Percentiles rank a stretch among this genome's conserved stretches.
Conservation (phyloP, 805 yeast genomes). For the Blastobotrys terrestris region DNA sequence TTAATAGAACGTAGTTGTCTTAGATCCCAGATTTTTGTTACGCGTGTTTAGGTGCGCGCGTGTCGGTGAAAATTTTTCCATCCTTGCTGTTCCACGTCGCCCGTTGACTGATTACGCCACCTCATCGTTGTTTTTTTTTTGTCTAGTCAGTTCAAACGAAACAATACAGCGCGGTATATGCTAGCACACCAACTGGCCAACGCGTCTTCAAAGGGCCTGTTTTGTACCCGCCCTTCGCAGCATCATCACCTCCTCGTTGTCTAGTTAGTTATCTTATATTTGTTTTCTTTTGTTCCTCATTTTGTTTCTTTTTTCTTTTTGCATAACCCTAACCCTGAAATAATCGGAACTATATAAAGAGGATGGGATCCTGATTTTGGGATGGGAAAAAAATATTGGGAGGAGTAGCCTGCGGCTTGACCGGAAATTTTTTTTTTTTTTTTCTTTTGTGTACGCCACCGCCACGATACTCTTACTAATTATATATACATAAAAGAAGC, state of each 20-base stretch:
- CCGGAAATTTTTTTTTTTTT: no score
- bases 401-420: neutral
- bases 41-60: neutral
- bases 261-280: no score
- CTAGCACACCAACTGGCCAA: no score
- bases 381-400: neutral
- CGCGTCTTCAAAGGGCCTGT: no score
- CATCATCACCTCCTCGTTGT: no score
- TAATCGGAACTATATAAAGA: neutral
- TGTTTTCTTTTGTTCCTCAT: neutral
- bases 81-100: neutral
- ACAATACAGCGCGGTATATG: no score
- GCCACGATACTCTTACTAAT: neutral
- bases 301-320: neutral
- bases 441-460: neutral
- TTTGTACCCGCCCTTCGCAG: no score
- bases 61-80: neutral
- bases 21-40: neutral
- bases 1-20: neutral
- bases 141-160: no score
- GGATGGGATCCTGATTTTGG: neutral
- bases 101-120: neutral
- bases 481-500: neutral
- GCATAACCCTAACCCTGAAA: neutral
- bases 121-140: neutral